A percentile compares a stretch with the other conserved stretches of the same genome.
Conservation (phyloP, 768 basidiomycete species). For the Kwoniella mangroviensis region DNA sequence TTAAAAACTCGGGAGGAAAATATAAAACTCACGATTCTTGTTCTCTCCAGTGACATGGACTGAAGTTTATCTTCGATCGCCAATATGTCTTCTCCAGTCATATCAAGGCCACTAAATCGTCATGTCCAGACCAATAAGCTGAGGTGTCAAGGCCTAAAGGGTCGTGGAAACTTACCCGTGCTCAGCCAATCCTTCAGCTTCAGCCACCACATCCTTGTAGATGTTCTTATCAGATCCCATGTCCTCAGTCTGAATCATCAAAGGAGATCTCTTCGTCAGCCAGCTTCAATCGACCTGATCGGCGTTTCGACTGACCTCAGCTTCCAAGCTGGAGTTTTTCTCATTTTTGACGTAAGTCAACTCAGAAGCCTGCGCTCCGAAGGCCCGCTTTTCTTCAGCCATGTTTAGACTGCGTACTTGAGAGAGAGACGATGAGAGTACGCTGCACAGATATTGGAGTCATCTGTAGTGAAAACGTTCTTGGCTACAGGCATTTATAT, state of each 20-base stretch:
- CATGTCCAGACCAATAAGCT: neutral
- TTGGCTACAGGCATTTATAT: too few relatives aligned
- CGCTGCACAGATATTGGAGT: too few relatives aligned
- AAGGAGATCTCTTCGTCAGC: neutral
- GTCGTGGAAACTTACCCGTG: slow-evolving; percentile 15
- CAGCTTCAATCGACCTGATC: neutral
- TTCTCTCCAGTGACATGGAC: slow-evolving; percentile 20
- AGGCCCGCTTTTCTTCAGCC: neutral
- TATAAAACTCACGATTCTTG: neutral
- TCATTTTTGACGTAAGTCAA: neutral
- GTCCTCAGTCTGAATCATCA: slow-evolving; percentile 5
- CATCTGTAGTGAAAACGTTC: too few relatives aligned
- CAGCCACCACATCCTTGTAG: neutral
- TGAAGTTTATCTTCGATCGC: slow-evolving; percentile 12
- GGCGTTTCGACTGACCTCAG: slow-evolving; percentile 11
- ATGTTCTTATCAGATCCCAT: slow-evolving; percentile 7
- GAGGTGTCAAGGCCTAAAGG: too few relatives aligned
- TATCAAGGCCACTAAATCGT: slow-evolving; percentile 5
- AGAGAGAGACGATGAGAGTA: too few relatives aligned
- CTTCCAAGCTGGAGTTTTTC: slow-evolving; percentile 15
- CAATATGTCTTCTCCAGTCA: slow-evolving; percentile 23
- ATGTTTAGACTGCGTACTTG: neutral
- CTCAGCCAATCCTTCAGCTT: slow-evolving; percentile 11
- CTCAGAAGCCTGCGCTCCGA: neutral
- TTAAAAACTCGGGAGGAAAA: neutral